These are phyloP conservation scores for Boletellus emodensis DNA, from an alignment of 768 basidiomycete species.

Conservation along the genomic window DNA sequence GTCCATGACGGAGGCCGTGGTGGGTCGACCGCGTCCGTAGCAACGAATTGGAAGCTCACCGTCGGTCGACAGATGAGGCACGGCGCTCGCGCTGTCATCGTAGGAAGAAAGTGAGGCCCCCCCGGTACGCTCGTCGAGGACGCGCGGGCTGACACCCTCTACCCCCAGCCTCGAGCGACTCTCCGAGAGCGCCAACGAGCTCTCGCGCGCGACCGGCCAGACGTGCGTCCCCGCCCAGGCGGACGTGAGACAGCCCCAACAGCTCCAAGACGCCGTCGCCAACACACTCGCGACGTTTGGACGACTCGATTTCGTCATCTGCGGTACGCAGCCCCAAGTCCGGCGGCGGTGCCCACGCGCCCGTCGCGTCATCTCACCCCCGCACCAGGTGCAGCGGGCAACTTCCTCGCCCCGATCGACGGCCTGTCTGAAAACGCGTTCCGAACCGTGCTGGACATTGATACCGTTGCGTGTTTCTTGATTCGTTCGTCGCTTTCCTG, in stretches of 20 bases:
- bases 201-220: constrained; percentile 65
- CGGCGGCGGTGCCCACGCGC: no score
- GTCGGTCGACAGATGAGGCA: constrained; percentile 60
- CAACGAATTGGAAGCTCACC: constrained; percentile 7
- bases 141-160: no score
- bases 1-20: constrained; percentile 79
- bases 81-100: constrained; percentile 76
- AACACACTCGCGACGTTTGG: constrained; percentile 76
- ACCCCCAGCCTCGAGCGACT: constrained; percentile 76
- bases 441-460: constrained; percentile 89
- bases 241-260: constrained; percentile 77
- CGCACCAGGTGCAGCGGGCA: constrained; percentile 82
- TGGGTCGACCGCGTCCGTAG: constrained; percentile 34
- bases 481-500: neutral
- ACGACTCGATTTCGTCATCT: constrained; percentile 91
- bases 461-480: constrained; percentile 54
- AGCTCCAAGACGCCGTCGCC: constrained; percentile 70
- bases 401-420: constrained; percentile 87
- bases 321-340: constrained; percentile 60
- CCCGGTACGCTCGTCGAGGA: neutral
- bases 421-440: constrained; percentile 87
- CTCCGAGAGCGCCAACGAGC: constrained; percentile 61
- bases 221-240: constrained; percentile 69
- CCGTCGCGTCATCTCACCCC: neutral
- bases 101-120: constrained; percentile 83